Percentiles rank a stretch among this genome's conserved stretches.
Evolutionary conservation across 2,329 filamentous ascomycete genomes (phyloP).

Genomic region (Incumbomyces lentus): DNA sequence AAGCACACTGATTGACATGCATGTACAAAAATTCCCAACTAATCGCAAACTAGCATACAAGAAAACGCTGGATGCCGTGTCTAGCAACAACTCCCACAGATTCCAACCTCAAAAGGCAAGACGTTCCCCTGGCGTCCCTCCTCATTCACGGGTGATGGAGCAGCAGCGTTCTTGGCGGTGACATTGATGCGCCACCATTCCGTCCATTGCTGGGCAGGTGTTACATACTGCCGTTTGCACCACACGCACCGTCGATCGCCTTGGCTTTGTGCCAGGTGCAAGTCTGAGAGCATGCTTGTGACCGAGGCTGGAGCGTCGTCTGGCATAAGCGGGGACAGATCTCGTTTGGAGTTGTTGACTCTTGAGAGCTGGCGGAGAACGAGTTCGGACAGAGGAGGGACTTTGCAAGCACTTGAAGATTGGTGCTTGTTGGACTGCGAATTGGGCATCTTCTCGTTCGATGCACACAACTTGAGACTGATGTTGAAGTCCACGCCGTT

Average conservation of each 20-base stretch:
- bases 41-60: too few relatives aligned
- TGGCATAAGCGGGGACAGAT: conserved; percentile 29
- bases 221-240: conserved; percentile 31
- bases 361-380: conserved; percentile 29
- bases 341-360: conserved; percentile 26
- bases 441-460: neutral
- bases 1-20: too few relatives aligned
- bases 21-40: too few relatives aligned
- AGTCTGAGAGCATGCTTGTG: conserved; percentile 26
- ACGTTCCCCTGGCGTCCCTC: neutral
- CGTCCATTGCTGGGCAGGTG: conserved; percentile 34
- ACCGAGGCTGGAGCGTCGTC: conserved; percentile 26
- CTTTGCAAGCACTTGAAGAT: conserved; percentile 24
- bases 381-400: conserved; percentile 35
- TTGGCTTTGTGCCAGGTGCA: conserved; percentile 26
- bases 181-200: conserved; percentile 25
- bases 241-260: conserved; percentile 32
- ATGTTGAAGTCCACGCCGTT: conserved; percentile 16
- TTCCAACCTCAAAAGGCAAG: conserved; percentile 5
- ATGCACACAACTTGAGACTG: conserved; percentile 10
- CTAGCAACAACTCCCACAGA: conserved; percentile 2
- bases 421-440: neutral
- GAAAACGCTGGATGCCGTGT: too few relatives aligned
- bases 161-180: neutral
- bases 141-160: neutral